Conservation (phyloP, 768 basidiomycete genomes). For the Hemileccinum impolitum region DNA sequence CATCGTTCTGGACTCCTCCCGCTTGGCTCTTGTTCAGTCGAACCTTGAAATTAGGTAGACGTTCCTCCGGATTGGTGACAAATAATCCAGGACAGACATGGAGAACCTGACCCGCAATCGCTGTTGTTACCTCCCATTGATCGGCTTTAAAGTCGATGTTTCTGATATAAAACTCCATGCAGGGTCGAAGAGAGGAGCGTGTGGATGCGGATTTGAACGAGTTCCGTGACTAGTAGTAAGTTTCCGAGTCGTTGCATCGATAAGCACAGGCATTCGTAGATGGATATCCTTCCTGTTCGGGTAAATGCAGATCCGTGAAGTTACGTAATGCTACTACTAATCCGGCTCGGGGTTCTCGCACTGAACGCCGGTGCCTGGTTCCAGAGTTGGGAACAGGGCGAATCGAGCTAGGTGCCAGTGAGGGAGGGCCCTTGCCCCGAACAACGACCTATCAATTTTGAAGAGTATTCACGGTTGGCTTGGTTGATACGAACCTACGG, state of each 20-base stretch:
- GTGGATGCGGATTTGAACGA: too few relatives aligned
- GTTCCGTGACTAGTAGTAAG: too few relatives aligned
- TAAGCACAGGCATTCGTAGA: not conserved
- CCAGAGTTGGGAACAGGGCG: too few relatives aligned
- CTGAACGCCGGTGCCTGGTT: too few relatives aligned
- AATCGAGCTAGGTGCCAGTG: too few relatives aligned
- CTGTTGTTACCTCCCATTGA: slow-evolving; percentile 54
- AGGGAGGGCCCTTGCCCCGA: too few relatives aligned
- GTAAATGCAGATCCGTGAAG: slow-evolving; percentile 8
- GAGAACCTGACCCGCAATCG: slow-evolving; percentile 47
- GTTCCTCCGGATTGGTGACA: slow-evolving; percentile 19
- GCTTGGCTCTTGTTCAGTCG: slow-evolving; percentile 45
- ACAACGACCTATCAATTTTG: too few relatives aligned
- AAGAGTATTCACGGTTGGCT: too few relatives aligned
- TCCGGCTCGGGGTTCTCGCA: too few relatives aligned
- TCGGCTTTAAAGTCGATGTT: slow-evolving; percentile 38
- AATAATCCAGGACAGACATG: slow-evolving; percentile 39
- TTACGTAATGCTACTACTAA: too few relatives aligned
- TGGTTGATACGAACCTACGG: too few relatives aligned
- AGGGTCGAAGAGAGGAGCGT: too few relatives aligned
- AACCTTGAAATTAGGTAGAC: slow-evolving; percentile 59
- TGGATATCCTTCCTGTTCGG: slow-evolving; percentile 3
- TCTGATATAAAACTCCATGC: slow-evolving; percentile 41
- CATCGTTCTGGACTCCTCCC: slow-evolving; percentile 57
- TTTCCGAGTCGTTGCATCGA: slow-evolving; percentile 5